Conservation (phyloP, 2,329 filamentous ascomycete genomes). For the Herpotrichia juniperi region DNA sequence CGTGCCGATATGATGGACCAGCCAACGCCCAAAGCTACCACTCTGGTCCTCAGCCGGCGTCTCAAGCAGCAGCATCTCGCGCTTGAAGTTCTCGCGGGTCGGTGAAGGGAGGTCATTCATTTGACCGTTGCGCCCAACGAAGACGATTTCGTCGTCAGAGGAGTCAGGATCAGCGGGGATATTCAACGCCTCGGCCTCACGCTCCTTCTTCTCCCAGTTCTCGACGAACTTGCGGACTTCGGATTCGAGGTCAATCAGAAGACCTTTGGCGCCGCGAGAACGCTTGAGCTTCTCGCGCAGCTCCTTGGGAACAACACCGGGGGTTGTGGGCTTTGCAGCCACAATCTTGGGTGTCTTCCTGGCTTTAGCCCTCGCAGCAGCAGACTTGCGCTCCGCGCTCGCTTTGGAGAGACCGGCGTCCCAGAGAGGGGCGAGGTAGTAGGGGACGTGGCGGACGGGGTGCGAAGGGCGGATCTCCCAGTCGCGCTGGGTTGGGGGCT, state of each 20-base stretch:
- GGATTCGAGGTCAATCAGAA: slow-evolving; percentile 84
- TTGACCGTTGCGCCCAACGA: slow-evolving; percentile 73
- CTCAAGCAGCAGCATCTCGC: slow-evolving; percentile 80
- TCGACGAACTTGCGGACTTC: slow-evolving; percentile 78
- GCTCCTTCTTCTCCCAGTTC: slow-evolving; percentile 63
- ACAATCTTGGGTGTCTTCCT: slow-evolving; percentile 43
- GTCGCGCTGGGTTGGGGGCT: slow-evolving; percentile 81
- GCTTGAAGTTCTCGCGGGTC: slow-evolving; percentile 60
- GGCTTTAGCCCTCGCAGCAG: slow-evolving; percentile 37
- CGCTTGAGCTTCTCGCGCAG: slow-evolving; percentile 82
- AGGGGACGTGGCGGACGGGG: slow-evolving; percentile 78
- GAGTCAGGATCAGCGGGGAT: slow-evolving; percentile 54
- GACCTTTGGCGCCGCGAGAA: slow-evolving; percentile 74
- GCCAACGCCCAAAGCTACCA: slow-evolving; percentile 87
- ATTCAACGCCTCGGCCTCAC: slow-evolving; percentile 54
- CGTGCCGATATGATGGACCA: slow-evolving; percentile 87
- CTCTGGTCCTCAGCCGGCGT: slow-evolving; percentile 75
- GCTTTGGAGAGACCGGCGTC: slow-evolving; percentile 61
- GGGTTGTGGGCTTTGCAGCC: slow-evolving; percentile 49
- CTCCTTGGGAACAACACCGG: slow-evolving; percentile 73
- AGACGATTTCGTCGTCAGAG: slow-evolving; percentile 88
- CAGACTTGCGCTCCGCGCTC: slow-evolving; percentile 51
- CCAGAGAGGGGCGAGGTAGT: slow-evolving; percentile 88
- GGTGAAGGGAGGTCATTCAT: slow-evolving; percentile 64
- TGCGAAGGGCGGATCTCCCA: slow-evolving; percentile 85